These are phyloP conservation scores for Kwoniella dejecticola DNA, from an alignment of 768 basidiomycete species.

Conservation along the genomic window DNA sequence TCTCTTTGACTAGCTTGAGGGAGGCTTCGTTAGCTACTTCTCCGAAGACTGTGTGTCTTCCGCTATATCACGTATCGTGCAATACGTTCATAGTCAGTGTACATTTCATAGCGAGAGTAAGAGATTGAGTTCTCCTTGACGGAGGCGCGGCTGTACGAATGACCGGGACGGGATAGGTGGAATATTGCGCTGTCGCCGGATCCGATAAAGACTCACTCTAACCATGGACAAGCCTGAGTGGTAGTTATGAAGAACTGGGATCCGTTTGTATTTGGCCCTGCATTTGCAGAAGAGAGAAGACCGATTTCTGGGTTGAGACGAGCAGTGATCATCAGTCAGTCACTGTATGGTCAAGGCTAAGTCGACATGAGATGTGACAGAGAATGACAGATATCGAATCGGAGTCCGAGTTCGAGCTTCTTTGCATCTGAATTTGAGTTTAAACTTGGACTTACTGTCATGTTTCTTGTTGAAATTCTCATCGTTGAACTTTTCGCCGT, in stretches of 20 bases:
- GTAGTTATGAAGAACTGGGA: constrained; percentile 55
- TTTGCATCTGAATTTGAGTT: too few species aligned
- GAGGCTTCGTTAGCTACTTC: constrained; percentile 63
- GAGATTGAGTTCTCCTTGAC: background rate
- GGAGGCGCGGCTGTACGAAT: too few species aligned
- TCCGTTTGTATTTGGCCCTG: constrained; percentile 62
- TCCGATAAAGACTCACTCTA: constrained; percentile 44
- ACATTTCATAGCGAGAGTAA: background rate
- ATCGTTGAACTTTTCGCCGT: constrained; percentile 55
- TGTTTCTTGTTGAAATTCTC: constrained; percentile 54
- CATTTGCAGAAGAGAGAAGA: constrained; percentile 68
- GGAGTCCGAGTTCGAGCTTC: too few species aligned
- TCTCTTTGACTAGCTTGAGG: constrained; percentile 65
- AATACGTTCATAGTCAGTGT: background rate
- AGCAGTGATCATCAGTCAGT: too few species aligned
- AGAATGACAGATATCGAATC: too few species aligned
- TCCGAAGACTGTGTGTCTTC: constrained; percentile 68
- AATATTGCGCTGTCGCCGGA: too few species aligned
- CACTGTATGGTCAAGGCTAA: too few species aligned
- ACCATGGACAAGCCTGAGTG: constrained; percentile 40
- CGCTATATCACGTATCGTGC: constrained; percentile 37
- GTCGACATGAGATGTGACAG: too few species aligned
- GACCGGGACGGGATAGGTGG: too few species aligned
- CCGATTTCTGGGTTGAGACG: constrained; percentile 42
- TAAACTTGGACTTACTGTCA: constrained; percentile 34